phyloP scores from a whole-genome alignment of 768 basidiomycete species.

The Tephrocybe rancida region DNA sequence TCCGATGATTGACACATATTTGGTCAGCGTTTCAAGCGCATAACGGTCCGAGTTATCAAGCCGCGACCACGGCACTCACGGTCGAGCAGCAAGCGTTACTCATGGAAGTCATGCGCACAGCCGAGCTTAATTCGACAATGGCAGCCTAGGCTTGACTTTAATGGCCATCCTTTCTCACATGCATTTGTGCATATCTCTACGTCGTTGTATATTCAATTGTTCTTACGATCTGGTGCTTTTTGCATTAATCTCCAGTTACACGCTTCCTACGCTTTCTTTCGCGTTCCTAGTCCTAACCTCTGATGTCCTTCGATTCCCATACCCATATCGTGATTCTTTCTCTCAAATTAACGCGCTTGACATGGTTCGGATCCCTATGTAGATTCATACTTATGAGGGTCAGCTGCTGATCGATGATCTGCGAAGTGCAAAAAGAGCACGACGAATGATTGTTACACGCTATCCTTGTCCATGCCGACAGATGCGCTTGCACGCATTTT shows the following conservation, averaged over 20 bases:
- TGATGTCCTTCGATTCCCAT: slow-evolving; percentile 5
- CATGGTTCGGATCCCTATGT: neutral
- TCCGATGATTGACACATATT: neutral
- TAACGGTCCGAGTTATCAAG: slow-evolving; percentile 68
- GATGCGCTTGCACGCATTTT: neutral
- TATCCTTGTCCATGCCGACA: neutral
- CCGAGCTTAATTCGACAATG: slow-evolving; percentile 39
- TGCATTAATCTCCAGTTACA: slow-evolving; percentile 8
- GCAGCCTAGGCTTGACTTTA: slow-evolving; percentile 3
- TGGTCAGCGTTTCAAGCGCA: slow-evolving; percentile 74
- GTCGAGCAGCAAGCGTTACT: slow-evolving; percentile 79
- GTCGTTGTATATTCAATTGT: slow-evolving; percentile 14
- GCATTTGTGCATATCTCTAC: slow-evolving; percentile 11
- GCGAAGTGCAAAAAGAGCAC: neutral
- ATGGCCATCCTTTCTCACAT: neutral
- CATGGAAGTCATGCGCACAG: slow-evolving; percentile 84
- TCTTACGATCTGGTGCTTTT: slow-evolving; percentile 12
- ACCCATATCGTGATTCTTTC: neutral
- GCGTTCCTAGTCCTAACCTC: slow-evolving; percentile 9
- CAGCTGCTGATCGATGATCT: neutral
- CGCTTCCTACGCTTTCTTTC: slow-evolving; percentile 2
- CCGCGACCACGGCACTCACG: slow-evolving; percentile 68
- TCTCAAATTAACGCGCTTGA: neutral
- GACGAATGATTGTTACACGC: neutral
- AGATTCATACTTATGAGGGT: neutral